Evolutionary conservation across 352 stramenopile genomes (phyloP), one percentile per base, ranked within the genome.

Genomic region (Phytophthora nicotianae): DNA sequence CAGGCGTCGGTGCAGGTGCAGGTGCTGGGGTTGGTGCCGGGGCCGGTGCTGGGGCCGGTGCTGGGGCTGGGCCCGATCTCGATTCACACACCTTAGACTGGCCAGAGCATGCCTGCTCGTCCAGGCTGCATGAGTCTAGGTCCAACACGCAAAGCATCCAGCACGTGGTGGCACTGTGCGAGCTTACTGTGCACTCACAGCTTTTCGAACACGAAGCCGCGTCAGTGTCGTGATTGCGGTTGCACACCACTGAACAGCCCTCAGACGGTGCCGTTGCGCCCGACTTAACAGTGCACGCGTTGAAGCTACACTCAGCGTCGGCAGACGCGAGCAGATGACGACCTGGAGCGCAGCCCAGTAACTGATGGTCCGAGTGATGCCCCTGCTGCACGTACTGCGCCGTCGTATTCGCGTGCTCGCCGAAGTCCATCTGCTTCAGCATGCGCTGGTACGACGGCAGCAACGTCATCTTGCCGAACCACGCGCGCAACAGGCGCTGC

Each of bases 391-490:
- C 52, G 57, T 77, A 82, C 0, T 65, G 66, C 45, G 53, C 49
- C 20, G 73, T 79, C 33, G 57, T 61, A 54, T 81, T 70, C 24
- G 60, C 61, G 47, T 83, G 74, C 58, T 71, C 68, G 42, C 65
- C 72, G 45, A 86, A 86, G 32, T 74, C 76, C 45, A 82, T 70
- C 16, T 83, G 58, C 43, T 64, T 58, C 17, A 81, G 61, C 75
- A 86, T 83, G 57, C 72, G 75, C 45, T 86, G 77, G 63, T 84
- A 73, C 21, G 71, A 70, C 49, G 77, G 77, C 32, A 86, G 52
- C 59, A 86, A 64, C 50, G 74, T 86, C 77, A 86, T 86, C 72
- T 84, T 86, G 65, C 77, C 77, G 41, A 84, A 86, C 72, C 75
- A 86, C 17, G 72, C 67, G 26, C 77, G 77, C 29, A 83, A 50